A percentile compares a stretch with the other conserved stretches of the same genome.
Conservation (phyloP, 768 basidiomycete species). For the Agaricus bisporus region DNA sequence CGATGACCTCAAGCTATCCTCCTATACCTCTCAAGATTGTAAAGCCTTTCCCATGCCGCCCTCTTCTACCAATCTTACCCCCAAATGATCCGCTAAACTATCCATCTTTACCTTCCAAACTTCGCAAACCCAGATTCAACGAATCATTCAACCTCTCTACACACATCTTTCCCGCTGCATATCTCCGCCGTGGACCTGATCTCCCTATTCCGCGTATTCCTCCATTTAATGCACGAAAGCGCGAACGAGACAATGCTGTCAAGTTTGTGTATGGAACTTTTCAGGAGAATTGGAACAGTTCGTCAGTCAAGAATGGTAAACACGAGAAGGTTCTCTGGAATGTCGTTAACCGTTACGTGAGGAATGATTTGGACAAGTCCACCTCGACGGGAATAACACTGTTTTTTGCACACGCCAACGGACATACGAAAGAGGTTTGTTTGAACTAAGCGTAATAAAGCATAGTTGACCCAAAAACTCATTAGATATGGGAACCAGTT, state of each 20-base stretch:
- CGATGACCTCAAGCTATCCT: constrained; percentile 8
- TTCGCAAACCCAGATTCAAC: constrained; percentile 25
- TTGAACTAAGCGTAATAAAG: background rate
- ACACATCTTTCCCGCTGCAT: constrained; percentile 50
- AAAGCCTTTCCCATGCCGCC: constrained; percentile 12
- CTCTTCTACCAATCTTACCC: constrained; percentile 26
- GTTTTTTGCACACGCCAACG: constrained; percentile 79
- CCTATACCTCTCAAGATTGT: constrained; percentile 10
- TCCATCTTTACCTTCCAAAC: constrained; percentile 34
- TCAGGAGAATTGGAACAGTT: constrained; percentile 19
- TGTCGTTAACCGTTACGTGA: constrained; percentile 64
- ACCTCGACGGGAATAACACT: constrained; percentile 52
- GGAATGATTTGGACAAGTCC: constrained; percentile 17
- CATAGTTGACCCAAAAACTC: background rate
- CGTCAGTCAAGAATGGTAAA: constrained; percentile 27
- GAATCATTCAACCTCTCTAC: constrained; percentile 39
- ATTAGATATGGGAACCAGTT: constrained; percentile 75
- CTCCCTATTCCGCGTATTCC: constrained; percentile 31
- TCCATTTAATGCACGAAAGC: constrained; percentile 24
- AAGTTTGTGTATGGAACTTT: constrained; percentile 13
- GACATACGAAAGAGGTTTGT: constrained; percentile 79
- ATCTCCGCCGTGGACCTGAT: constrained; percentile 38
- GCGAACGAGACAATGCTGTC: constrained; percentile 19
- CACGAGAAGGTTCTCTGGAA: constrained; percentile 54
- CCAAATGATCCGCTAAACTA: constrained; percentile 25